phyloP scores from a whole-genome alignment of 2,329 filamentous ascomycete species.

The Cladosporium cucumerinum region DNA sequence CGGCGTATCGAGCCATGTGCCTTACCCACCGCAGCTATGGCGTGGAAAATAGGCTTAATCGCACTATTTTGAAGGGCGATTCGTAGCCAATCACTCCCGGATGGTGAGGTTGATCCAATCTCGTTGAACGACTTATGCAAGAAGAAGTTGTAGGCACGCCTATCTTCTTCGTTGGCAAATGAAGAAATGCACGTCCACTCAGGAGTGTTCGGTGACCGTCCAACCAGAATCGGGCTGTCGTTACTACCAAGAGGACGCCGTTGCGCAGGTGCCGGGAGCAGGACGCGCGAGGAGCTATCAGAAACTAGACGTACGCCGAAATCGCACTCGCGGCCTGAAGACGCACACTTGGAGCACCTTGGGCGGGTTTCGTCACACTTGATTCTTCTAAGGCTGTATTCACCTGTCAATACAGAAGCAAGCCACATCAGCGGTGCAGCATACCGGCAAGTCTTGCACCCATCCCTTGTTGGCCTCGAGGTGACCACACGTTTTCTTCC shows the following conservation, averaged over 20 bases:
- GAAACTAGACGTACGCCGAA: not conserved
- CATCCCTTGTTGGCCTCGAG: not conserved
- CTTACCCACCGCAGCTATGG: constrained; percentile 4
- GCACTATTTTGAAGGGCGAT: constrained; percentile 1
- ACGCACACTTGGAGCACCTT: not conserved
- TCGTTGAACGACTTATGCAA: not conserved
- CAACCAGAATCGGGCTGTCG: not conserved
- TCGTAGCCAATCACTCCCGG: not conserved
- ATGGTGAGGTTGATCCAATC: constrained; percentile 4
- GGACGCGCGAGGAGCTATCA: not conserved
- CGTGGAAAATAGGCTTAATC: not conserved
- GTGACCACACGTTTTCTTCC: constrained; percentile 7
- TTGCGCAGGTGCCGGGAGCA: not conserved
- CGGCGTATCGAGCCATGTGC: not conserved
- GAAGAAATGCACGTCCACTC: not conserved
- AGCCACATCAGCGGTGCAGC: not conserved
- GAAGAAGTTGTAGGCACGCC: constrained; percentile 6
- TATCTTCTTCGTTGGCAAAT: not conserved
- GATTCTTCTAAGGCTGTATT: not conserved
- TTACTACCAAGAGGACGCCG: not conserved
- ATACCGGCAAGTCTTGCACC: constrained; percentile 7
- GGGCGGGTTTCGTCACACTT: constrained; percentile 7
- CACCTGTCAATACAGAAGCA: not conserved
- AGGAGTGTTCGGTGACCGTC: not conserved
- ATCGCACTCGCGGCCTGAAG: not conserved